These are phyloP conservation scores for Blastobotrys peoriensis DNA, from an alignment of 805 yeast genomes.

Conservation along the genomic window DNA sequence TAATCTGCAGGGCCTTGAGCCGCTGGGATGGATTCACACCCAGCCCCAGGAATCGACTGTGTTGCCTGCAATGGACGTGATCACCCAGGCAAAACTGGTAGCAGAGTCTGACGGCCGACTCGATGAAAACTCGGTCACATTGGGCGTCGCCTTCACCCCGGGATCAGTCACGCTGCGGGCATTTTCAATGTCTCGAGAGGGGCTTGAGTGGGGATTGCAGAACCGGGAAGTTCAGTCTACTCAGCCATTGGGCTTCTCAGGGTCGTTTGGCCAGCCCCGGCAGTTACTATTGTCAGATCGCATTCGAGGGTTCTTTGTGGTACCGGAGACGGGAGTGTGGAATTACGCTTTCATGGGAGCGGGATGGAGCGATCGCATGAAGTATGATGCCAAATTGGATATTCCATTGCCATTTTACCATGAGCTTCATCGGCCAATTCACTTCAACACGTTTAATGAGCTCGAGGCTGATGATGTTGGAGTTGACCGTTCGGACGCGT, in stretches of 20 bases:
- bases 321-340: conserved; percentile 84
- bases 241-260: conserved; percentile 62
- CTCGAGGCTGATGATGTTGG: conserved; percentile 39
- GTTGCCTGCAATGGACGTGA: conserved; percentile 66
- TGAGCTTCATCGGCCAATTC: conserved; percentile 82
- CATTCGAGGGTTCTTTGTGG: conserved; percentile 74
- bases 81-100: conserved; percentile 44
- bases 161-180: conserved; percentile 80
- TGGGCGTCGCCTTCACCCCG: conserved; percentile 67
- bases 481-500: conserved; percentile 62
- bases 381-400: conserved; percentile 63
- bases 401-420: conserved; percentile 78
- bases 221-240: conserved; percentile 51
- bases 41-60: conserved; percentile 58
- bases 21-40: conserved; percentile 94
- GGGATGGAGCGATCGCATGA: conserved; percentile 61
- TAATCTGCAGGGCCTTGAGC: conserved; percentile 52
- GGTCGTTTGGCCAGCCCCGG: conserved; percentile 51
- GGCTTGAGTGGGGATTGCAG: conserved; percentile 68
- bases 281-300: conserved; percentile 72
- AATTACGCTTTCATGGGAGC: conserved; percentile 86
- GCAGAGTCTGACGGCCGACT: conserved; percentile 32
- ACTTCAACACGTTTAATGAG: conserved; percentile 69
- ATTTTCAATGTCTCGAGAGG: conserved; percentile 53
- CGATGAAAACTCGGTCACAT: conserved; percentile 44